These are phyloP conservation scores for Sporisorium reilianum DNA, from an alignment of 1,284 basidiomycete species.

Conservation along the genomic window DNA sequence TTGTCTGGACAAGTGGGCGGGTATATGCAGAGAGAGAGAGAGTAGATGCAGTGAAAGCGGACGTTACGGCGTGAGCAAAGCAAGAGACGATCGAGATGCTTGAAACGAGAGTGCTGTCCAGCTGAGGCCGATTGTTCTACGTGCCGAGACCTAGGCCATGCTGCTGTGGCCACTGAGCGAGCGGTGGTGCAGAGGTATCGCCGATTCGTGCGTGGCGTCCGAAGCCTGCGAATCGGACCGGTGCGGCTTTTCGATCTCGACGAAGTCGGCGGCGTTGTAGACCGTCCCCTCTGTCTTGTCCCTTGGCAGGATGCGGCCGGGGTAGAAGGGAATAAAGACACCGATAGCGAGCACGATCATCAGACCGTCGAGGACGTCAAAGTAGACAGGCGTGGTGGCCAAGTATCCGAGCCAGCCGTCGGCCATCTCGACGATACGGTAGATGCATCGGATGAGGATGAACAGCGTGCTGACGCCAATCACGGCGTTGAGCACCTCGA, in stretches of 20 bases:
- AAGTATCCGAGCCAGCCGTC: conserved; percentile 47
- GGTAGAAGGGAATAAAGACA: conserved; percentile 46
- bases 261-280: conserved; percentile 24
- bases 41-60: too few species aligned
- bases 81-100: too few species aligned
- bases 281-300: conserved; percentile 20
- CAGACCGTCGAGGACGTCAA: conserved; percentile 42
- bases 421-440: conserved; percentile 52
- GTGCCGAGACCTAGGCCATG: neutral
- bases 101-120: too few species aligned
- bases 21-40: too few species aligned
- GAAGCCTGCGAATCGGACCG: conserved; percentile 1
- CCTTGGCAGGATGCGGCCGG: conserved; percentile 28
- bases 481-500: conserved; percentile 31
- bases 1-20: too few species aligned
- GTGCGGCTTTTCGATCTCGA: conserved; percentile 19
- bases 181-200: conserved; percentile 8
- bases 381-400: conserved; percentile 37
- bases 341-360: conserved; percentile 47
- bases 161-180: conserved; percentile 15
- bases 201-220: neutral
- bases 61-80: too few species aligned
- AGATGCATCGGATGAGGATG: conserved; percentile 49
- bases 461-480: conserved; percentile 45
- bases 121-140: too few species aligned